Evolutionary conservation across 768 basidiomycete genomes (phyloP), one percentile per base, ranked within the genome.

Genomic region (Leccinum uliginosum): DNA sequence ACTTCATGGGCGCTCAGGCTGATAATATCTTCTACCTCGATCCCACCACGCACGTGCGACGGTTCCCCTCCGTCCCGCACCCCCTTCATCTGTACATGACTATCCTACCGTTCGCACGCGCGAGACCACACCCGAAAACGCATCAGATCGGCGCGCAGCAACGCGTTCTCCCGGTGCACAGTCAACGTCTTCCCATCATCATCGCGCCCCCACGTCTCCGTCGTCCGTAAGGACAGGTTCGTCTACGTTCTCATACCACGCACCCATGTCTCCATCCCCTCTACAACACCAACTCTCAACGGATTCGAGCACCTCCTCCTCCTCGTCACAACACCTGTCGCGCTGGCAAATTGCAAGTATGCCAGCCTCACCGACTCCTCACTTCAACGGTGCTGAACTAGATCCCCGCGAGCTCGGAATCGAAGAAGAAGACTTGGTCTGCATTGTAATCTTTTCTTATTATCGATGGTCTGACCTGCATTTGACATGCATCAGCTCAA

Each of bases 1-100:
- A 98, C 72, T 99, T 99, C 67, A 91, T 99, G 49, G 96, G 93
- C 15, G 81, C 87, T 0, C 96, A 99, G 68, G 88, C 86, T 3
- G 89, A 94, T 60, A 89, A 85, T 50, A 79, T 98, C 7, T 87
- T 93, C 67, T 89, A 92, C 65, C 82, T 91, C 34, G 85, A 91
- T 72, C 87, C 2, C 86, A 90, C 66, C 83, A 94, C 64, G 78
- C 91, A 0, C 82, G 92, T 8, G 81, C 90, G 0, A 79, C 92
- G 0, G 74, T 96, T 3, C 86, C 89, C 0, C 76, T 94, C 1
- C 81, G 87, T 5, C 78, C 79, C 1, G 78, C 76, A 6, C 76
- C 78, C 1, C 67, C 67, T 26, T 60, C 45, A 8, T 61, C 69
- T 23, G 1, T 54, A 23, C 59, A 70, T 15, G 67, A 66, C 53